Evolutionary conservation across 2,329 filamentous ascomycete species (phyloP).

Genomic region (Byssoonygena ceratinophila): DNA sequence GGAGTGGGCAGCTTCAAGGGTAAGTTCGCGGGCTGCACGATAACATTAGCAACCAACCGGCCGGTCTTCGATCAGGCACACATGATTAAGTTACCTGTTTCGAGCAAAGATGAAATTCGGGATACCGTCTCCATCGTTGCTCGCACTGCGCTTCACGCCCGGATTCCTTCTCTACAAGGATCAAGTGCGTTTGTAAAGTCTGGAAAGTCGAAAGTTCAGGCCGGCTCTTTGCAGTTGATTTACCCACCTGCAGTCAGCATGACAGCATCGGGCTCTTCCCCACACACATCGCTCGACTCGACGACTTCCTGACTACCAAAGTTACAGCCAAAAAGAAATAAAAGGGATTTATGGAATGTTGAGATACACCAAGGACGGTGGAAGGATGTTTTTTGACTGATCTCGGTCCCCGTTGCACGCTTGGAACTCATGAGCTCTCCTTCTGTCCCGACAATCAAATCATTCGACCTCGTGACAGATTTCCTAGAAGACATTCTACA

Average conservation of each 20-base stretch:
- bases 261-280: constrained; percentile 1
- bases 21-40: constrained; percentile 76
- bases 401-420: too few relatives aligned
- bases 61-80: background rate
- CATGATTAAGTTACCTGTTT: constrained; percentile 73
- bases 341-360: background rate
- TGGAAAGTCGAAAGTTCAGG: background rate
- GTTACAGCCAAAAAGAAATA: background rate
- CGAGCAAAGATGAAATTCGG: constrained; percentile 83
- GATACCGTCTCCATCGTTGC: constrained; percentile 83
- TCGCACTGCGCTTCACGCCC: background rate
- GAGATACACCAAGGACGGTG: background rate
- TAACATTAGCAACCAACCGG: background rate
- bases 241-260: constrained; percentile 2
- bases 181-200: background rate
- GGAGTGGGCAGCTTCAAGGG: constrained; percentile 88
- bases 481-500: constrained; percentile 55
- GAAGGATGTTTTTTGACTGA: too few relatives aligned
- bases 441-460: constrained; percentile 25
- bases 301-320: background rate
- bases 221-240: too few relatives aligned
- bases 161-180: background rate
- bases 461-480: constrained; percentile 42
- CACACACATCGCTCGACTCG: background rate
- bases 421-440: background rate